These are phyloP conservation scores for Albugo candida DNA, from an alignment of 352 stramenopile genomes.

Conservation along the genomic window DNA sequence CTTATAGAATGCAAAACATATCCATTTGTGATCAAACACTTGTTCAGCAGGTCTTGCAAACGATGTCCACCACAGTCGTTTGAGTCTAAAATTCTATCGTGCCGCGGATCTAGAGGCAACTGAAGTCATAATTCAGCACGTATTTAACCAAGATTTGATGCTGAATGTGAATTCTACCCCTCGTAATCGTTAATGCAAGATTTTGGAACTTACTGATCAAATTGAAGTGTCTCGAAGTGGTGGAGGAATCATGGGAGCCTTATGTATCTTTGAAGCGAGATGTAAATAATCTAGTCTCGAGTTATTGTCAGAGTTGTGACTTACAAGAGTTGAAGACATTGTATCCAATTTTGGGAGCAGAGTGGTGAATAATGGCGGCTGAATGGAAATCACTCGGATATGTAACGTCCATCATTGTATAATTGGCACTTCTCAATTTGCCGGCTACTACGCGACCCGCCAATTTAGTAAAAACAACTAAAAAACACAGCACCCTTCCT, in stretches of 20 bases:
- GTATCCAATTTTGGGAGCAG: too few species aligned
- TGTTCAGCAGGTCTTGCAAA: constrained; percentile 7
- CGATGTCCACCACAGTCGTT: constrained; percentile 10
- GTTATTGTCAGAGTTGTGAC: too few species aligned
- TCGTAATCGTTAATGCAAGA: neutral
- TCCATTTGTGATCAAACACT: constrained; percentile 10
- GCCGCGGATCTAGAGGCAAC: constrained; percentile 9
- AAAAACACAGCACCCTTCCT: too few species aligned
- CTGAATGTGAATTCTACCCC: constrained; percentile 2
- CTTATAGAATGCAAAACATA: constrained; percentile 7
- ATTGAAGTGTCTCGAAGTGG: constrained; percentile 2
- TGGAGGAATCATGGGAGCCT: constrained; percentile 4
- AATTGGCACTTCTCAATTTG: too few species aligned
- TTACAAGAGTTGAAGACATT: too few species aligned
- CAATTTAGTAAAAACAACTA: too few species aligned
- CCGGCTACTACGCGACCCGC: too few species aligned
- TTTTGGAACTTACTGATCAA: neutral
- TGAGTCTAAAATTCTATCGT: constrained; percentile 16
- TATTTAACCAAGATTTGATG: constrained; percentile 8
- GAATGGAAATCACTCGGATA: too few species aligned
- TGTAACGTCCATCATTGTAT: too few species aligned
- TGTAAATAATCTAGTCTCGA: too few species aligned
- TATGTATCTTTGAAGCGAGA: neutral
- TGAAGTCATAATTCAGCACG: constrained; percentile 11
- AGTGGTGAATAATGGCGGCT: too few species aligned